Conservation (phyloP, 345 rosid species). For the Moricandia moricandioides region DNA sequence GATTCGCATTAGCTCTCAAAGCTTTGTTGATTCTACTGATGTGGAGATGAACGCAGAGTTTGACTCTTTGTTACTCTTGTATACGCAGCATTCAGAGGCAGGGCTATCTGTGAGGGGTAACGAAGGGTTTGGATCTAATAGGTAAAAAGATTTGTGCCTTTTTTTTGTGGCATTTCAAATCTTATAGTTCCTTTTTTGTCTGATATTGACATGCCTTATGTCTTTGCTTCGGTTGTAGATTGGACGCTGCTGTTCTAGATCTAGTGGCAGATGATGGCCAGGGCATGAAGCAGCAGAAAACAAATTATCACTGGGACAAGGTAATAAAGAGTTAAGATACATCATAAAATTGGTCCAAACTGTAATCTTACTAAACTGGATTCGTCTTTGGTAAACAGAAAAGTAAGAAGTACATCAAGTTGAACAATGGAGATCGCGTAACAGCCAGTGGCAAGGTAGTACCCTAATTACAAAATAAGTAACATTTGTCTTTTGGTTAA, state of each 20-base stretch:
- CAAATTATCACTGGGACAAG: slow-evolving; percentile 91
- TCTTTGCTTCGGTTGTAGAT: slow-evolving; percentile 41
- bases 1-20: not conserved
- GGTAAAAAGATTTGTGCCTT: slow-evolving; percentile 39
- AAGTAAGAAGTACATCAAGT: slow-evolving; percentile 86
- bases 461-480: not conserved
- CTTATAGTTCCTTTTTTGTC: not conserved
- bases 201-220: not conserved
- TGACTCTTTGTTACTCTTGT: slow-evolving; percentile 25
- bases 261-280: slow-evolving; percentile 86
- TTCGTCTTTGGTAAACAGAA: slow-evolving; percentile 56
- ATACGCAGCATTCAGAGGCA: slow-evolving; percentile 71
- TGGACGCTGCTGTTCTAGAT: slow-evolving; percentile 88
- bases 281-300: slow-evolving; percentile 77
- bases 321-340: slow-evolving; percentile 42
- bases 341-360: not conserved
- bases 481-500: not conserved
- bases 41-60: slow-evolving; percentile 19
- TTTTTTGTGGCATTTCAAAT: slow-evolving; percentile 10
- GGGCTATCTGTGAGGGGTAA: slow-evolving; percentile 74
- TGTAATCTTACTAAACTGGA: slow-evolving; percentile 3
- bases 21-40: not conserved
- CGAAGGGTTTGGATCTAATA: slow-evolving; percentile 79
- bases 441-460: slow-evolving; percentile 96
- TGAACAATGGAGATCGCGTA: slow-evolving; percentile 92